These are phyloP conservation scores for Phytophthora cactorum DNA, from an alignment of 352 stramenopile species.

Conservation along the genomic window DNA sequence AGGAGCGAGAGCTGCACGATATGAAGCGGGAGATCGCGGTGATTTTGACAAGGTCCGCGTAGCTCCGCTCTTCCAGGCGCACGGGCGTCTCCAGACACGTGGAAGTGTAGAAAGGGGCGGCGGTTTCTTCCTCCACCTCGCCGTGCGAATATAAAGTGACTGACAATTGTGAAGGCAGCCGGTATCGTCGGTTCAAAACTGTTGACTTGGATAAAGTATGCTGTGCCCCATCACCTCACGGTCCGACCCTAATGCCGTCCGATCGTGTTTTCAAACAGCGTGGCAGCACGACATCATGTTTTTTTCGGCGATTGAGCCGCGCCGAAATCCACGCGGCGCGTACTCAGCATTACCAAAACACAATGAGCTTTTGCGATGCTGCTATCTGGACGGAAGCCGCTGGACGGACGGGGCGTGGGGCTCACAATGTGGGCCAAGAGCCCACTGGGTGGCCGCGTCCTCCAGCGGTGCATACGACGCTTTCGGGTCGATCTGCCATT, in stretches of 20 bases:
- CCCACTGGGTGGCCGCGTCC: not conserved
- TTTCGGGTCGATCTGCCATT: conserved; percentile 8
- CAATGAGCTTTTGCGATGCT: conserved; percentile 5
- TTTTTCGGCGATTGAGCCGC: not conserved
- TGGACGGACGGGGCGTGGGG: no score
- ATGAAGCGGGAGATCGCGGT: conserved; percentile 3
- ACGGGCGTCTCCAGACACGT: conserved; percentile 16
- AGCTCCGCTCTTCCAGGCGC: not conserved
- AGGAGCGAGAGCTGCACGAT: conserved; percentile 2
- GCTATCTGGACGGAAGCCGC: conserved; percentile 1
- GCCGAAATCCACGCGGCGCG: not conserved
- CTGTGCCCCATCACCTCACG: conserved; percentile 10
- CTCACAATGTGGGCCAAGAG: not conserved
- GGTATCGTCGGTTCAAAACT: conserved; percentile 20
- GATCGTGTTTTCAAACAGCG: conserved; percentile 29
- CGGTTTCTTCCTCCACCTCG: conserved; percentile 25
- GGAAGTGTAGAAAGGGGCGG: conserved; percentile 5
- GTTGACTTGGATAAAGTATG: conserved; percentile 33
- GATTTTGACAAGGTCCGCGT: not conserved
- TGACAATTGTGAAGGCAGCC: conserved; percentile 26
- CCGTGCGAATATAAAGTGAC: conserved; percentile 19
- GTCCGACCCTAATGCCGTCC: conserved; percentile 37
- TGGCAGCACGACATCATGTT: conserved; percentile 9
- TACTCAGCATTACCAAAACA: no score
- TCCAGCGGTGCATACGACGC: not conserved